phyloP scores from a whole-genome alignment of 306 rosid genomes.

The Casuarina glauca region DNA sequence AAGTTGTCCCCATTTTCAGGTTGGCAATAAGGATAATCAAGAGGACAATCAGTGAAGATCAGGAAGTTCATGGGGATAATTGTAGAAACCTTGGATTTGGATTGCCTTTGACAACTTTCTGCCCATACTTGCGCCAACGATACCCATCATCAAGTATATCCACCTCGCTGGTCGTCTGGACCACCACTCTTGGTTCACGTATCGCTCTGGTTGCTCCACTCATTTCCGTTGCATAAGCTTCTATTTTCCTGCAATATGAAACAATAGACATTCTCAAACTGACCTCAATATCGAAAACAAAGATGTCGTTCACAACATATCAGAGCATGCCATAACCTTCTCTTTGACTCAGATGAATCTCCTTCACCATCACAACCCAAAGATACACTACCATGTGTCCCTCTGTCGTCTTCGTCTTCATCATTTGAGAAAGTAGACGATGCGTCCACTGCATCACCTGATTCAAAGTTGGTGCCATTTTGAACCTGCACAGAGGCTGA shows the following conservation, averaged over 20 bases:
- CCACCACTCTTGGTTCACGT: constrained; percentile 98
- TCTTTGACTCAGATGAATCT: constrained; percentile 92
- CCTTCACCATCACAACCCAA: constrained; percentile 85
- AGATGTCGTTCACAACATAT: constrained; percentile 26
- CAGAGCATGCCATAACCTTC: constrained; percentile 58
- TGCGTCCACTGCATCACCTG: constrained; percentile 77
- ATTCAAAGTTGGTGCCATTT: constrained; percentile 60
- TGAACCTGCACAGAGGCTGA: constrained; percentile 62
- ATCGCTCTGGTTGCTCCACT: constrained; percentile 98
- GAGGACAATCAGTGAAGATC: constrained; percentile 4
- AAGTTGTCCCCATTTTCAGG: constrained; percentile 22
- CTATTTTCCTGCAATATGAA: constrained; percentile 71
- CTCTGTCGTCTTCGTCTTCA: constrained; percentile 89
- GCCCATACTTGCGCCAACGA: constrained; percentile 98
- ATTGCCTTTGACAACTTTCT: constrained; percentile 96
- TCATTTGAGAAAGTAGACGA: constrained; percentile 90
- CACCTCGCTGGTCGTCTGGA: constrained; percentile 96
- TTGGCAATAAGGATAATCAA: constrained; percentile 1
- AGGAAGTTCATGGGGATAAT: background rate
- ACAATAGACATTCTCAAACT: constrained; percentile 16
- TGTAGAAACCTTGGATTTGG: constrained; percentile 83
- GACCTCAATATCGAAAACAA: constrained; percentile 21
- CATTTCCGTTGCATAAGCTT: constrained; percentile 79
- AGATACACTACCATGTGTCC: constrained; percentile 85
- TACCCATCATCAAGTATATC: constrained; percentile 97